Percentiles rank a stretch among this genome's conserved stretches.
phyloP scores from a whole-genome alignment of 306 rosid genomes.

The Trifolium subterraneum region DNA sequence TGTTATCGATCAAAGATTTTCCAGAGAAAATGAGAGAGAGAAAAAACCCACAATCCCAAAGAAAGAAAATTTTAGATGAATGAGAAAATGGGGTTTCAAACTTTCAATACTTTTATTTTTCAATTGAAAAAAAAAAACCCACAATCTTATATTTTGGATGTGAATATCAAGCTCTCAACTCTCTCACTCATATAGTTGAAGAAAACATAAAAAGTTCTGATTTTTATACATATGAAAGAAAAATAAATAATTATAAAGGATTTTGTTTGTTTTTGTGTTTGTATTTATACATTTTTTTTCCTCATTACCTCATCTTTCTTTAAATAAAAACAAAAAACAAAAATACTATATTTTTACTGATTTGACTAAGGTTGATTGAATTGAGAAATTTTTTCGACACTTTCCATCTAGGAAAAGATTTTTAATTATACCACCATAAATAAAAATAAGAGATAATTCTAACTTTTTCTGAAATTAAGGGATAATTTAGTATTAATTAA shows the following conservation, averaged over 20 bases:
- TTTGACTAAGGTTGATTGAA: constrained; percentile 8
- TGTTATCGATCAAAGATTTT: constrained; percentile 37
- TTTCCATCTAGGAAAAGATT: constrained; percentile 38
- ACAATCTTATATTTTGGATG: not conserved
- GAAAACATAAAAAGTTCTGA: not conserved
- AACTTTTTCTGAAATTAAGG: not conserved
- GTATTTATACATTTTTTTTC: constrained; percentile 5
- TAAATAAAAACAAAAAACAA: constrained; percentile 7
- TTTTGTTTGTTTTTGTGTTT: not conserved
- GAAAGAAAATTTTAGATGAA: not conserved
- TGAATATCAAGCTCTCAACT: not conserved
- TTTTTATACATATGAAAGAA: not conserved
- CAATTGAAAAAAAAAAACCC: too few relatives aligned
- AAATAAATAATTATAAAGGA: not conserved
- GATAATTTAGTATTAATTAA: not conserved
- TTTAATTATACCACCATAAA: constrained; percentile 7
- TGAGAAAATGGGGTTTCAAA: not conserved
- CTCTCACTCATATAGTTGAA: not conserved
- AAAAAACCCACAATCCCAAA: not conserved
- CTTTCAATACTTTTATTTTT: not conserved
- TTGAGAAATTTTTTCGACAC: not conserved
- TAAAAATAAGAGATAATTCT: not conserved
- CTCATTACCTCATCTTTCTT: not conserved
- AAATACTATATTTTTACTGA: not conserved
- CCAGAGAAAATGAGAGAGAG: constrained; percentile 35